phyloP scores from a whole-genome alignment of 148 eudicot species.

The Salicornia ramosissima region DNA sequence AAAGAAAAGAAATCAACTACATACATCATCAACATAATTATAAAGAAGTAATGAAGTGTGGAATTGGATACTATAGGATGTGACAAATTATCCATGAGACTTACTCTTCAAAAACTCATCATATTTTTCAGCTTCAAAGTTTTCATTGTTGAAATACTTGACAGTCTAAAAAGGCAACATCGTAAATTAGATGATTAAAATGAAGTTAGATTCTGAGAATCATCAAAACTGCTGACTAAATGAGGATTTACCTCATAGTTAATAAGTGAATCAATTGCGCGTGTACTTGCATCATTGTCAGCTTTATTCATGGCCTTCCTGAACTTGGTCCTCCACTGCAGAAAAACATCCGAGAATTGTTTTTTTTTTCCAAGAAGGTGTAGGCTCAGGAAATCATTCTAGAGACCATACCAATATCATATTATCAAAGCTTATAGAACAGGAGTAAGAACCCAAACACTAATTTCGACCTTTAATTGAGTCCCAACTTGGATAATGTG shows the following conservation, averaged over 20 bases:
- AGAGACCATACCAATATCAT: neutral
- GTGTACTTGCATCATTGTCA: slow-evolving; percentile 93
- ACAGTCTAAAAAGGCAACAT: slow-evolving; percentile 56
- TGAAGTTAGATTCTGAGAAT: neutral
- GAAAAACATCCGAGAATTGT: slow-evolving; percentile 11
- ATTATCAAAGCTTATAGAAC: neutral
- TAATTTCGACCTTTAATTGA: neutral
- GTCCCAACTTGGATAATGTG: neutral
- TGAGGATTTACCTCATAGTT: slow-evolving; percentile 72
- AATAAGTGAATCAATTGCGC: slow-evolving; percentile 89
- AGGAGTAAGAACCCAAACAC: neutral
- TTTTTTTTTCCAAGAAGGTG: neutral
- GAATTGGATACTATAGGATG: neutral
- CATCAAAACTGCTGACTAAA: neutral
- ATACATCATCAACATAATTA: neutral
- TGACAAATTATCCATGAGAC: slow-evolving; percentile 30
- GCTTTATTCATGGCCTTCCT: slow-evolving; percentile 98
- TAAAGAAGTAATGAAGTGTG: neutral
- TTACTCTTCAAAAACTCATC: slow-evolving; percentile 83
- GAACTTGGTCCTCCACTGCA: slow-evolving; percentile 95
- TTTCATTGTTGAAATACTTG: slow-evolving; percentile 92
- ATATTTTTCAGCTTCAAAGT: slow-evolving; percentile 75
- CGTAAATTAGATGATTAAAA: neutral
- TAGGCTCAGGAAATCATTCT: neutral
- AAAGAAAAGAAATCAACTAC: neutral